A percentile compares a stretch with the other conserved stretches of the same genome.
These are phyloP conservation scores for Macroventuria anomochaeta DNA, from an alignment of 2,329 filamentous ascomycete species.

Conservation along the genomic window DNA sequence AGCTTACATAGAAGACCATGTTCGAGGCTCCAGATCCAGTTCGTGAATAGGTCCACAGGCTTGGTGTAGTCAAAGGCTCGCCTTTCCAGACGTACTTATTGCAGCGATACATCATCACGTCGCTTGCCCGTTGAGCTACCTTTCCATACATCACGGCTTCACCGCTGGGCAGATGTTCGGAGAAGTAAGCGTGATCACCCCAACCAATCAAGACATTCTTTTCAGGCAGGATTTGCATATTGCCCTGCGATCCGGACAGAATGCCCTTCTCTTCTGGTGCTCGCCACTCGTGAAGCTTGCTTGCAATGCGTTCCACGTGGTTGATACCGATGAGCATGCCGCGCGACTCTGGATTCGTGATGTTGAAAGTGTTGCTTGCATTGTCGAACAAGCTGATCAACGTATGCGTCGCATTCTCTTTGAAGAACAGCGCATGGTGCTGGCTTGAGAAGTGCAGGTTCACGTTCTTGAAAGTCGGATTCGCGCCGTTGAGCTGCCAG, in stretches of 20 bases:
- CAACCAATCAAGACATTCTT: slow-evolving; percentile 58
- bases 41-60: slow-evolving; percentile 11
- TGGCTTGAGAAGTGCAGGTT: slow-evolving; percentile 46
- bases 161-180: slow-evolving; percentile 54
- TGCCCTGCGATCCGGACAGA: slow-evolving; percentile 49
- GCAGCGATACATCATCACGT: slow-evolving; percentile 50
- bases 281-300: slow-evolving; percentile 29
- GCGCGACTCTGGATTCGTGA: slow-evolving; percentile 34
- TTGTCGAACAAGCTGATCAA: slow-evolving; percentile 50
- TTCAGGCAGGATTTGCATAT: slow-evolving; percentile 51
- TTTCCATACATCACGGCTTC: slow-evolving; percentile 44
- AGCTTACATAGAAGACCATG: slow-evolving; percentile 33
- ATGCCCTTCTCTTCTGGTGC: slow-evolving; percentile 24
- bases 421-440: slow-evolving; percentile 58
- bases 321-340: slow-evolving; percentile 51
- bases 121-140: slow-evolving; percentile 8
- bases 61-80: slow-evolving; percentile 28
- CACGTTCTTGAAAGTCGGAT: slow-evolving; percentile 28
- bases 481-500: slow-evolving; percentile 43
- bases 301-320: slow-evolving; percentile 47
- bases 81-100: slow-evolving; percentile 43
- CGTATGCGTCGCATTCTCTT: slow-evolving; percentile 19
- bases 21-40: slow-evolving; percentile 2
- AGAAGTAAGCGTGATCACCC: slow-evolving; percentile 57
- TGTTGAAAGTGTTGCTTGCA: slow-evolving; percentile 26